Evolutionary conservation across 805 yeast genomes (phyloP), one percentile per base, ranked within the genome.

Genomic region (Wickerhamiella spandovensis): DNA sequence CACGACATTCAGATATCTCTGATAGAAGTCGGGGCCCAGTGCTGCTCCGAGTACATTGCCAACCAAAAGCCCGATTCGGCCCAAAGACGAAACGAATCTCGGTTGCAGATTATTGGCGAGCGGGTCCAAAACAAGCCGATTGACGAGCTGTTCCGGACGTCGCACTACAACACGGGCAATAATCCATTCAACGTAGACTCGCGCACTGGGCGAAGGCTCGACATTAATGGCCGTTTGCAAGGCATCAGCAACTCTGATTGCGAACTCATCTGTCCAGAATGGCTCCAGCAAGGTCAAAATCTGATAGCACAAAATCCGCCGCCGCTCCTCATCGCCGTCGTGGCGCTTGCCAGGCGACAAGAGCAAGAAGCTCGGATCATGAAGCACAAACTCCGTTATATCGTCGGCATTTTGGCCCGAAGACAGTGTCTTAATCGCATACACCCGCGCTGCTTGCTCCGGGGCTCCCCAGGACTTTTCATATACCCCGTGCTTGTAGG

Each of bases 181-280:
- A 13, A 81, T 68, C 95, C 95, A 89, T 60, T 89, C 97, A 49
- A 84, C 65, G 58, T 82, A 85, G 2, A 75, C 67, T 51, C 97
- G 74, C 5, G 78, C 84, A 44, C 79, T 67, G 0, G 96, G 96
- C 54, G 92, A 82, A 13, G 85, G 77, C 54, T 90, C 97, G 1
- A 68, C 64, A 42, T 72, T 68, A 12, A 85, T 67, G 8, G 68
- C 61, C 5, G 71, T 47, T 12, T 74, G 54, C 2, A 55, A 20
- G 0, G 48, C 47, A 0, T 63, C 54, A 8, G 76, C 60, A 39
- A 57, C 44, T 1, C 61, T 55, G 1, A 56, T 43, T 1, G 67
- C 51, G 17, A 67, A 47, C 0, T 52, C 53, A 0, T 51, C 51
- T 2, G 59, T 44, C 5, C 68, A 59, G 2, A 73, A 54, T 2